Conservation (phyloP, 352 stramenopile species). For the Ophiocytium majus region DNA sequence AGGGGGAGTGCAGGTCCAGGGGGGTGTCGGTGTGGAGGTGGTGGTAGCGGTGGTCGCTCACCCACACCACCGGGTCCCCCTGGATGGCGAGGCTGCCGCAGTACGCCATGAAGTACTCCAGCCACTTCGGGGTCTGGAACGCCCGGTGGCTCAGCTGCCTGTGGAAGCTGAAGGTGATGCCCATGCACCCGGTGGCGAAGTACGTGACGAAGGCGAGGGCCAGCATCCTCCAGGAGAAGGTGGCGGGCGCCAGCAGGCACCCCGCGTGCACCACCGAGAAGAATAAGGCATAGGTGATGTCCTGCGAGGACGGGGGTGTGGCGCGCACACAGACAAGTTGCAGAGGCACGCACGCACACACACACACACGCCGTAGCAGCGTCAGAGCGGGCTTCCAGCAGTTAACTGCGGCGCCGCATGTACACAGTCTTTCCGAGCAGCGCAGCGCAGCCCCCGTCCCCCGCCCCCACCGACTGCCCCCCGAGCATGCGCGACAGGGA, state of each 20-base stretch:
- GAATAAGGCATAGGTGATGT: constrained; percentile 16
- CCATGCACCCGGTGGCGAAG: constrained; percentile 15
- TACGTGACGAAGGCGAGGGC: constrained; percentile 17
- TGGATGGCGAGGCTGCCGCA: constrained; percentile 10
- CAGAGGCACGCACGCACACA: background rate
- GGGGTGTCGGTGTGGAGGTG: constrained; percentile 17
- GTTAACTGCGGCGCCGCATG: too few relatives aligned
- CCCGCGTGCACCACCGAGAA: background rate
- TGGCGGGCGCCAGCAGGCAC: constrained; percentile 6
- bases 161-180: constrained; percentile 22
- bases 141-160: constrained; percentile 15
- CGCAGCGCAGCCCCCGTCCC: too few relatives aligned
- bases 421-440: too few relatives aligned
- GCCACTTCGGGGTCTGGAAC: constrained; percentile 20
- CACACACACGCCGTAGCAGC: background rate
- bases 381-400: too few relatives aligned
- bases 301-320: too few relatives aligned
- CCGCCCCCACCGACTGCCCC: too few relatives aligned
- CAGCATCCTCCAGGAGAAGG: constrained; percentile 14
- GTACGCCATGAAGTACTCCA: constrained; percentile 25
- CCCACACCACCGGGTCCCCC: constrained; percentile 11
- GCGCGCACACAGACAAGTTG: too few relatives aligned
- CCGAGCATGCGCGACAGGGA: too few relatives aligned
- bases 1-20: constrained; percentile 9
- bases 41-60: constrained; percentile 11